phyloP scores from a whole-genome alignment of 2,329 filamentous ascomycete genomes.

The Capronia americana region DNA sequence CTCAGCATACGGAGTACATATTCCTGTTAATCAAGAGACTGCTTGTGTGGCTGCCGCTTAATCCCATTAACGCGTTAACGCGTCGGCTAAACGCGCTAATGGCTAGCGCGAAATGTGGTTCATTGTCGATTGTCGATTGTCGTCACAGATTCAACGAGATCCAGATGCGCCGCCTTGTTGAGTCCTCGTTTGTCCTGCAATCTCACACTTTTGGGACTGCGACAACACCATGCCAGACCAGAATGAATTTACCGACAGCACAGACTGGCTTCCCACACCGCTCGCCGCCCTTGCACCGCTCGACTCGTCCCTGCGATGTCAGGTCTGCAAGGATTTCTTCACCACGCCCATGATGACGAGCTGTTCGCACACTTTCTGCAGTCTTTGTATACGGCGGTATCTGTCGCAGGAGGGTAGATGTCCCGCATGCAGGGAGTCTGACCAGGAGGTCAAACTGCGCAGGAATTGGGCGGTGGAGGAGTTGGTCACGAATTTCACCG shows the following conservation, averaged over 20 bases:
- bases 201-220: not conserved
- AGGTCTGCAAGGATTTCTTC: constrained; percentile 98
- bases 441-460: constrained; percentile 84
- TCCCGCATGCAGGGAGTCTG: constrained; percentile 76
- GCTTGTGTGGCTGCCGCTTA: not conserved
- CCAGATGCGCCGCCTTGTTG: not conserved
- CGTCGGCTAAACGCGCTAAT: constrained; percentile 1
- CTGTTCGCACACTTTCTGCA: constrained; percentile 96
- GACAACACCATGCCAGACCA: constrained; percentile 27
- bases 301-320: constrained; percentile 86
- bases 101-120: not conserved
- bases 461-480: constrained; percentile 87
- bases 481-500: constrained; percentile 77
- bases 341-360: constrained; percentile 92
- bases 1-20: not conserved
- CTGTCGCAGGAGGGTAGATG: constrained; percentile 85
- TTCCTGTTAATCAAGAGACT: not conserved
- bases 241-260: constrained; percentile 48
- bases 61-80: not conserved
- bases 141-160: not conserved
- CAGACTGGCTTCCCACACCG: constrained; percentile 57
- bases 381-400: constrained; percentile 87
- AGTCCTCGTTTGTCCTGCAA: not conserved
- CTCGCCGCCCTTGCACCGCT: constrained; percentile 57
- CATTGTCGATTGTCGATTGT: constrained; percentile 3